phyloP scores from a whole-genome alignment of 352 stramenopile species.

The Chrysophaeum taylorii region DNA sequence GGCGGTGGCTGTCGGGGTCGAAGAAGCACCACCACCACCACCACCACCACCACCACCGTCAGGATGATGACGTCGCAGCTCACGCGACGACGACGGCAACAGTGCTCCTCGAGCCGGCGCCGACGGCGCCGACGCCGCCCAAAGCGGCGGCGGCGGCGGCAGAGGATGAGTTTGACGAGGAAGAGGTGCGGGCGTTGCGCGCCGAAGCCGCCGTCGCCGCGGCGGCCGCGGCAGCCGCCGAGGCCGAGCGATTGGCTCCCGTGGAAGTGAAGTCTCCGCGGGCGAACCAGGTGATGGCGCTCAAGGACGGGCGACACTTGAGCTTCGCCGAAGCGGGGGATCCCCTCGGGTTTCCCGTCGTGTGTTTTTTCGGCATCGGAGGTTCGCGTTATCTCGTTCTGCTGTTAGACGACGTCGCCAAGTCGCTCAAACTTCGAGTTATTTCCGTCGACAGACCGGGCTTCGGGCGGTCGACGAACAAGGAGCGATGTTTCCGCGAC shows the following conservation, averaged over 20 bases:
- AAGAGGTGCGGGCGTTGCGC: too few species aligned
- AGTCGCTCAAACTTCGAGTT: neutral
- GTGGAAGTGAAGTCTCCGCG: neutral
- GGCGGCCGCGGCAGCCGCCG: neutral
- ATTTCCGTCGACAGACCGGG: slow-evolving; percentile 1
- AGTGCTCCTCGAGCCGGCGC: too few species aligned
- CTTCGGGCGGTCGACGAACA: neutral
- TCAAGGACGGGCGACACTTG: neutral
- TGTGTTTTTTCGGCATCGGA: slow-evolving; percentile 4
- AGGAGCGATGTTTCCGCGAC: neutral
- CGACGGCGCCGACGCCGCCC: too few species aligned
- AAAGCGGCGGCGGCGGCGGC: too few species aligned
- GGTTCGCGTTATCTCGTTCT: neutral
- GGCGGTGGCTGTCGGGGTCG: too few species aligned
- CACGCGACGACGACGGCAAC: too few species aligned
- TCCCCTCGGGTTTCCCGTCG: neutral
- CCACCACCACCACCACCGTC: too few species aligned
- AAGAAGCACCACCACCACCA: too few species aligned
- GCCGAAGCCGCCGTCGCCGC: too few species aligned
- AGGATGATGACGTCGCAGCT: too few species aligned
- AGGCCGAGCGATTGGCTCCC: neutral
- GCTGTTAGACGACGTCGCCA: neutral
- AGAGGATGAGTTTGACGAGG: too few species aligned
- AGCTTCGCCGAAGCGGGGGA: slow-evolving; percentile 3
- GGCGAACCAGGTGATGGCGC: neutral